A percentile compares a stretch with the other conserved stretches of the same genome.
Evolutionary conservation across 148 eudicot genomes (phyloP).

Genomic region (Camellia lanceoleosa): DNA sequence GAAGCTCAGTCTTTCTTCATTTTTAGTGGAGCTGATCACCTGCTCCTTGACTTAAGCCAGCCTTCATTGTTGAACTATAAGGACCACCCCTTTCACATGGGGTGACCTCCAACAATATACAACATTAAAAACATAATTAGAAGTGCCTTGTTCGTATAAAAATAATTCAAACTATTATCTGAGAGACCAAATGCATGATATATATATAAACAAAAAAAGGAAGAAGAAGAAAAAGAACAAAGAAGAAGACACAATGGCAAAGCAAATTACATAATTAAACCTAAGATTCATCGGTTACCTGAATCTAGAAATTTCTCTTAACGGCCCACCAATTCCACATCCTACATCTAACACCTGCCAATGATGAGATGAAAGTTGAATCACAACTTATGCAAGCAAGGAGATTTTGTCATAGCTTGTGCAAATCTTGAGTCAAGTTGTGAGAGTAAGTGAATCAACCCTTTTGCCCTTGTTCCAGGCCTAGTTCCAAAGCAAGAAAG

Average conservation of each 20-base stretch:
- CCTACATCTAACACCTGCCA: slow-evolving; percentile 87
- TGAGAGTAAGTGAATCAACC: slow-evolving; percentile 23
- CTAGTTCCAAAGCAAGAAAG: slow-evolving; percentile 82
- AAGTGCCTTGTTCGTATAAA: background rate
- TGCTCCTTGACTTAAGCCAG: too few relatives aligned
- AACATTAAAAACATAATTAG: background rate
- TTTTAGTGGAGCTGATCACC: too few relatives aligned
- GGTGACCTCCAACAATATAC: too few relatives aligned
- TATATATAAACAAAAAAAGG: too few relatives aligned
- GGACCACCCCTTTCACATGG: too few relatives aligned
- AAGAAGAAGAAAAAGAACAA: background rate
- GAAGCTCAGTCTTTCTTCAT: too few relatives aligned
- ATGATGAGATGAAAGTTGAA: slow-evolving; percentile 8
- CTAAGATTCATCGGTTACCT: slow-evolving; percentile 37
- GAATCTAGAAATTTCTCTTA: slow-evolving; percentile 77
- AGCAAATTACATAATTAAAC: background rate
- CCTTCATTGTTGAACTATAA: too few relatives aligned
- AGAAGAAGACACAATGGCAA: background rate
- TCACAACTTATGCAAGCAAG: background rate
- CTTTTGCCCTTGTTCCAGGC: slow-evolving; percentile 69
- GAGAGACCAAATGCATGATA: too few relatives aligned
- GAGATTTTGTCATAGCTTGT: background rate
- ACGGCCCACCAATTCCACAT: slow-evolving; percentile 86
- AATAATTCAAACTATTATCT: too few relatives aligned
- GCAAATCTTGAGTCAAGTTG: background rate